These are phyloP conservation scores for Drosera spatulata DNA, from an alignment of 179 eudicot genomes.

Conservation along the genomic window DNA sequence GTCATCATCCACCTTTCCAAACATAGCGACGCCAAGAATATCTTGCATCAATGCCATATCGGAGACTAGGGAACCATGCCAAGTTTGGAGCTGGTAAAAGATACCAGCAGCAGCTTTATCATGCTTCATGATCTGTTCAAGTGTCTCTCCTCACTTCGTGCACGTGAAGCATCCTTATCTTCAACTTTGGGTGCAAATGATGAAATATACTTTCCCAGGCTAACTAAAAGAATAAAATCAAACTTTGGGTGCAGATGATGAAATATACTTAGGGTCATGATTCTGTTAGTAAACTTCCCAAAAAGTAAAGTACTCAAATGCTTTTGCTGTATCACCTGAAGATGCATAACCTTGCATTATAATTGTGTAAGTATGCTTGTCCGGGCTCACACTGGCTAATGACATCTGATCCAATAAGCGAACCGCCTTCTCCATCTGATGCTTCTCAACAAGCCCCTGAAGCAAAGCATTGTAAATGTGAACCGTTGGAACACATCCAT, in stretches of 20 bases:
- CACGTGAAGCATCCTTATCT: constrained; percentile 24
- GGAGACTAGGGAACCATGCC: too few relatives aligned
- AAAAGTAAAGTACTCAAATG: constrained; percentile 79
- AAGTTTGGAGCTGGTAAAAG: too few relatives aligned
- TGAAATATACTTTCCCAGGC: constrained; percentile 50
- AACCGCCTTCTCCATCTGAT: constrained; percentile 86
- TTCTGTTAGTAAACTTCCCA: too few relatives aligned
- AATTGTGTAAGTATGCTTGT: constrained; percentile 77
- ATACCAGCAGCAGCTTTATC: too few relatives aligned
- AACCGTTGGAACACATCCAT: constrained; percentile 85
- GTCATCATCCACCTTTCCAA: constrained; percentile 77
- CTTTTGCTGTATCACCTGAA: constrained; percentile 88
- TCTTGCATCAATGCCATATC: too few relatives aligned
- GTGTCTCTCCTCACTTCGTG: constrained; percentile 42
- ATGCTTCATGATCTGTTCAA: constrained; percentile 41
- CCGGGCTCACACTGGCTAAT: constrained; percentile 63
- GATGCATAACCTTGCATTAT: constrained; percentile 98
- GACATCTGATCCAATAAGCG: constrained; percentile 71
- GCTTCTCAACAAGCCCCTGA: constrained; percentile 87
- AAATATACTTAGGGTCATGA: too few relatives aligned
- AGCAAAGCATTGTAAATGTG: constrained; percentile 73
- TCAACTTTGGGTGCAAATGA: constrained; percentile 27
- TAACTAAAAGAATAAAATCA: constrained; percentile 40
- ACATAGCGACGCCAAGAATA: constrained; percentile 68
- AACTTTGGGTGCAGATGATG: too few relatives aligned